Evolutionary conservation across 805 yeast species (phyloP).

Genomic region (Yarrowia sp.): DNA sequence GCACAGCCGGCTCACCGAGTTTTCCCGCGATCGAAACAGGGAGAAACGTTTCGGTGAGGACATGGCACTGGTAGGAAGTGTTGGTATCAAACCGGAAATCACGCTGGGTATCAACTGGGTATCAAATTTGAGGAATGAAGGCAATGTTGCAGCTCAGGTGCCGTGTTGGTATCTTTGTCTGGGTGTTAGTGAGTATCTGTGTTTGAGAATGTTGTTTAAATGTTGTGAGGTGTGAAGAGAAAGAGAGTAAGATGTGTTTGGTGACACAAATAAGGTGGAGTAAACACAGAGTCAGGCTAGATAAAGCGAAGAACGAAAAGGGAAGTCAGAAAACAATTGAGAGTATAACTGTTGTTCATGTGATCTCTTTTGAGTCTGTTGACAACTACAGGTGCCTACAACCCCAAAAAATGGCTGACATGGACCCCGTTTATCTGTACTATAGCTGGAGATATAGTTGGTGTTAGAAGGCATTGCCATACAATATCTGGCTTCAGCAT

Average conservation of each 20-base stretch:
- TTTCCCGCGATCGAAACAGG: conserved; percentile 6
- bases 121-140: no score
- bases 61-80: background rate
- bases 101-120: no score
- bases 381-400: no score
- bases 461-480: no score
- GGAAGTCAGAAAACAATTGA: background rate
- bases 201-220: no score
- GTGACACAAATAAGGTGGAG: background rate
- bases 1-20: conserved; percentile 13
- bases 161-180: background rate
- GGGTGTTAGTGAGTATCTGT: background rate
- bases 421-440: no score
- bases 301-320: background rate
- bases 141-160: background rate
- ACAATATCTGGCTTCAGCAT: no score
- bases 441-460: no score
- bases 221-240: background rate
- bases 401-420: no score
- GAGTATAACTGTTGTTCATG: no score
- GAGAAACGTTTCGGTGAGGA: conserved; percentile 8
- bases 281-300: background rate
- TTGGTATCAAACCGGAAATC: no score
- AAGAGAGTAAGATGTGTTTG: background rate
- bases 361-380: no score